Evolutionary conservation across 352 stramenopile species (phyloP).

Genomic region (Globisporangium acanthophoron): DNA sequence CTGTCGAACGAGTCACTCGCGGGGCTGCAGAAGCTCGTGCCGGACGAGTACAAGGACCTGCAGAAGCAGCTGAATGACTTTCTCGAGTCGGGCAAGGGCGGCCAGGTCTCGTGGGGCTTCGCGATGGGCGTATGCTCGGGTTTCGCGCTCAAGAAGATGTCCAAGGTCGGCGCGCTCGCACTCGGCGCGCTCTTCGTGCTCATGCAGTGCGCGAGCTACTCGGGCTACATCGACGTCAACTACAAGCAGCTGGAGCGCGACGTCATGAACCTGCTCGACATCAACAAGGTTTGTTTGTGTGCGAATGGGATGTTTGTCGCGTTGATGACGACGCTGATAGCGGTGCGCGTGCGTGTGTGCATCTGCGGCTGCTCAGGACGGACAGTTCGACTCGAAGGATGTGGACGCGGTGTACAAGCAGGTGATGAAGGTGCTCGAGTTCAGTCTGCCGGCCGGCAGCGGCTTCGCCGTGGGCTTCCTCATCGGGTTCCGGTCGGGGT

Average conservation of each 20-base stretch:
- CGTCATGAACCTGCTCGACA: constrained; percentile 60
- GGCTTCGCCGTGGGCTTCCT: constrained; percentile 74
- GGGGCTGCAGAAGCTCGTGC: constrained; percentile 29
- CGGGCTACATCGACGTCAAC: constrained; percentile 89
- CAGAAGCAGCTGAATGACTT: constrained; percentile 59
- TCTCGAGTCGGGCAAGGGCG: constrained; percentile 52
- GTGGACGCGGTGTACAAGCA: constrained; percentile 72
- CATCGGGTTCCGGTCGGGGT: constrained; percentile 48
- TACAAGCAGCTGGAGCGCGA: constrained; percentile 89
- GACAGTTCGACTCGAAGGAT: constrained; percentile 68
- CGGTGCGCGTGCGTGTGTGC: neutral
- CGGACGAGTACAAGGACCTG: constrained; percentile 34
- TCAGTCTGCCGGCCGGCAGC: constrained; percentile 66
- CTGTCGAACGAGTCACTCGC: constrained; percentile 31
- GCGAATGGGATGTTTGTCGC: neutral
- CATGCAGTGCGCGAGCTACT: constrained; percentile 86
- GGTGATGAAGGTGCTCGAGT: constrained; percentile 74
- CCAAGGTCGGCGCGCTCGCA: constrained; percentile 82
- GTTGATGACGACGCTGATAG: neutral
- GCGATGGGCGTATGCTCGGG: constrained; percentile 89
- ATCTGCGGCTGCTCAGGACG: constrained; percentile 38
- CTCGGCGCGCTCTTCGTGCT: constrained; percentile 84
- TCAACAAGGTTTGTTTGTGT: constrained; percentile 54
- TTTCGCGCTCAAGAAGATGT: constrained; percentile 89
- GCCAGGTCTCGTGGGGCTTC: constrained; percentile 87